Conservation (phyloP, 1,284 basidiomycete species). For the Ceratobasidium sp. region DNA sequence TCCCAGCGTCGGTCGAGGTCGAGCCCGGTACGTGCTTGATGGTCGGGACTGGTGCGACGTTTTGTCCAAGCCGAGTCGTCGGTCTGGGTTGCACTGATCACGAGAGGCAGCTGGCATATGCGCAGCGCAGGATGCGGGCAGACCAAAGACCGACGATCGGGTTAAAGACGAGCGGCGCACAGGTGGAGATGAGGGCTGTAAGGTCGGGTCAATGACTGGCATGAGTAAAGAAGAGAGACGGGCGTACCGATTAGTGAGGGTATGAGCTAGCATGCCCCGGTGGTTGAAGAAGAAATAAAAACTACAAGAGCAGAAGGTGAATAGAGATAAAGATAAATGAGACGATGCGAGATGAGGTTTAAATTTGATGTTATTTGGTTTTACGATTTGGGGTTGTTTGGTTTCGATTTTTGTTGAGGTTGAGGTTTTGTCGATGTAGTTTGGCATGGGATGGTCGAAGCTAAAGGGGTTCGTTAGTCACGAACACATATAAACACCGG, state of each 20-base stretch:
- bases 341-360: neutral
- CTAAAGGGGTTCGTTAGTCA: no score
- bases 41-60: slow-evolving; percentile 10
- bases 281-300: neutral
- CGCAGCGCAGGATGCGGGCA: slow-evolving; percentile 16
- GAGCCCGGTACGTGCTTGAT: neutral
- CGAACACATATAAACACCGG: no score
- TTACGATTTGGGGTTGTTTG: no score
- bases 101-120: slow-evolving; percentile 2
- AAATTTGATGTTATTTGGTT: no score
- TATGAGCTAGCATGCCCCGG: neutral
- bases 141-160: neutral
- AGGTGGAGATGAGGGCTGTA: slow-evolving; percentile 6
- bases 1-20: neutral
- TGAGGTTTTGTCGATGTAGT: no score
- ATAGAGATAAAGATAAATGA: neutral
- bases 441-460: no score
- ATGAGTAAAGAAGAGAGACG: neutral
- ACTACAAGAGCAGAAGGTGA: neutral
- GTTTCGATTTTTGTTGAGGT: no score
- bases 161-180: neutral
- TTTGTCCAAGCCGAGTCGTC: slow-evolving; percentile 2
- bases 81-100: slow-evolving; percentile 15
- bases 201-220: neutral
- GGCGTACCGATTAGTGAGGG: neutral